phyloP scores from a whole-genome alignment of 441 rosid genomes.

The Dalechampia spathulata region DNA sequence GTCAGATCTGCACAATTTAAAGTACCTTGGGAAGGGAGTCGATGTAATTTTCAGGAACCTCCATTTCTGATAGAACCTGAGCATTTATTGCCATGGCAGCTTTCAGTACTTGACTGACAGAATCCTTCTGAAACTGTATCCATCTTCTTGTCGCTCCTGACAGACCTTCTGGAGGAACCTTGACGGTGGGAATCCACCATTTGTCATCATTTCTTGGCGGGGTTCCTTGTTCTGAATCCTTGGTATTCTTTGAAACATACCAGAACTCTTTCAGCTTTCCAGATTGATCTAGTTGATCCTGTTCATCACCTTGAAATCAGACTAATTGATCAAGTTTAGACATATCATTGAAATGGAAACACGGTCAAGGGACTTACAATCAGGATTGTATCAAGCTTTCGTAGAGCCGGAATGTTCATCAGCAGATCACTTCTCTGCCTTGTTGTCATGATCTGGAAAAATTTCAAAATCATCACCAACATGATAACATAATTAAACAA shows the following conservation, averaged over 20 bases:
- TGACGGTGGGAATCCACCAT: constrained; percentile 94
- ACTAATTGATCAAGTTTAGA: too few relatives aligned
- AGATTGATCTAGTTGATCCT: constrained; percentile 77
- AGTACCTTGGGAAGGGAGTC: constrained; percentile 97
- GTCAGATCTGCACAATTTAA: too few relatives aligned
- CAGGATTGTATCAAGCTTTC: constrained; percentile 73
- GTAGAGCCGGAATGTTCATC: constrained; percentile 75
- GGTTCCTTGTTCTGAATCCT: constrained; percentile 56
- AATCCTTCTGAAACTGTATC: constrained; percentile 75
- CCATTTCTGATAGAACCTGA: constrained; percentile 88
- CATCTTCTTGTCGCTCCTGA: constrained; percentile 57
- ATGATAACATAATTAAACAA: too few relatives aligned
- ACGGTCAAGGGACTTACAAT: constrained; percentile 36
- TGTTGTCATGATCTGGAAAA: constrained; percentile 70
- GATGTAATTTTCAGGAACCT: constrained; percentile 77
- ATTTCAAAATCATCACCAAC: too few relatives aligned
- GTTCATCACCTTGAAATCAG: too few relatives aligned
- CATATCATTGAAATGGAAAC: too few relatives aligned
- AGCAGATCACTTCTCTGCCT: constrained; percentile 71
- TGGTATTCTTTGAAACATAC: constrained; percentile 49
- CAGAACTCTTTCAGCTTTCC: constrained; percentile 53
- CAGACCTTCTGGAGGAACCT: constrained; percentile 69
- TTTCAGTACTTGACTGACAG: constrained; percentile 87
- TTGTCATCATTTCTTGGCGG: constrained; percentile 60
- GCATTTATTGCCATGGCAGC: constrained; percentile 98